Evolutionary conservation across 768 basidiomycete species (phyloP).

Genomic region (Exsudoporus frostii): DNA sequence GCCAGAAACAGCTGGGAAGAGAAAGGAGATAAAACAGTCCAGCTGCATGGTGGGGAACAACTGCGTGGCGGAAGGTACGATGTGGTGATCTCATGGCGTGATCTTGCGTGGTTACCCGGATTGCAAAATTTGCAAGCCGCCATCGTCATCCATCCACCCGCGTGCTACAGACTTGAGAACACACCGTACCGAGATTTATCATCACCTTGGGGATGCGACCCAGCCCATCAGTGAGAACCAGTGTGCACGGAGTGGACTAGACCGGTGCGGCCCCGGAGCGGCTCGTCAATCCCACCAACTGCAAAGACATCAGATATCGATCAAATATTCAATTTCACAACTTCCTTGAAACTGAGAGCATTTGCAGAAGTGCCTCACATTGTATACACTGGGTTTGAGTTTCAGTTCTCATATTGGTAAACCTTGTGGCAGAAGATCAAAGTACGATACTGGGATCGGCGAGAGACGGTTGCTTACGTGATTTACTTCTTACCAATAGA

Average conservation of each 20-base stretch:
- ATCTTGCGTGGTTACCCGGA: conserved; percentile 26
- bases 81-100: conserved; percentile 29
- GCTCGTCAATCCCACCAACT: background rate
- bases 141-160: background rate
- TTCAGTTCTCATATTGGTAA: background rate
- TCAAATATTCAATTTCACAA: background rate
- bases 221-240: background rate
- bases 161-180: background rate
- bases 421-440: no score
- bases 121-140: conserved; percentile 6
- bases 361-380: background rate
- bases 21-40: background rate
- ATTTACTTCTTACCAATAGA: background rate
- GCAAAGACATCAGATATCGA: conserved; percentile 3
- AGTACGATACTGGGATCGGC: background rate
- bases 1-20: background rate
- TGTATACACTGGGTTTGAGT: background rate
- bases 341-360: background rate
- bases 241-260: background rate
- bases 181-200: background rate
- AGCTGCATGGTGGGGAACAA: background rate
- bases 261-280: background rate
- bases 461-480: conserved; percentile 13
- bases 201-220: background rate
- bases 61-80: conserved; percentile 9